phyloP scores from a whole-genome alignment of 2,329 filamentous ascomycete genomes.

The Pseudocercospora musae region DNA sequence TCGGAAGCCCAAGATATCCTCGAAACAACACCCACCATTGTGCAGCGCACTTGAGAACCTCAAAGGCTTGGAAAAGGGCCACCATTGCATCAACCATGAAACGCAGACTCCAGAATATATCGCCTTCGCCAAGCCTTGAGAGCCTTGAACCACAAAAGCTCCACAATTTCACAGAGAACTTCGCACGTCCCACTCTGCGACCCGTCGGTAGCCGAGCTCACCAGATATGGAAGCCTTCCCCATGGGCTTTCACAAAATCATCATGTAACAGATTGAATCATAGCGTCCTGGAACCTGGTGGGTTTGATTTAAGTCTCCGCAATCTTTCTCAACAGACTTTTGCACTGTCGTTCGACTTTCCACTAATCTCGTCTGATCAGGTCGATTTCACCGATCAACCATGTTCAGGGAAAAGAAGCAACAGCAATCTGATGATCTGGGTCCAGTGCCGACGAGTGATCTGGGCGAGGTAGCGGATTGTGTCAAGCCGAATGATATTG shows the following conservation, averaged over 20 bases:
- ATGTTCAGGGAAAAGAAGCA: slow-evolving; percentile 15
- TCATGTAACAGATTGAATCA: neutral
- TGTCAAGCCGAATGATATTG: slow-evolving; percentile 3
- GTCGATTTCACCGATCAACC: neutral
- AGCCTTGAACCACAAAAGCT: neutral
- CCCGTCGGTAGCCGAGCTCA: slow-evolving; percentile 12
- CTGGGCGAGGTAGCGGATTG: slow-evolving; percentile 17
- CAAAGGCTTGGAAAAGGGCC: neutral
- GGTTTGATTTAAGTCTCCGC: neutral
- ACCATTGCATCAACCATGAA: neutral
- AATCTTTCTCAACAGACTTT: neutral
- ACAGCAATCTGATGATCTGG: slow-evolving; percentile 12
- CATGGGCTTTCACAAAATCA: slow-evolving; percentile 6
- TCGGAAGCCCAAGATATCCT: neutral
- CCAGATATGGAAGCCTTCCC: slow-evolving; percentile 6
- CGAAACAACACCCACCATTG: neutral
- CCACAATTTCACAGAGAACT: neutral
- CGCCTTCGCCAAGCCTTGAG: neutral
- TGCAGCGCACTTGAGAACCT: neutral
- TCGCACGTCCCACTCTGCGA: neutral
- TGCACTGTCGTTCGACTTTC: neutral
- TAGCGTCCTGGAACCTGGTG: neutral
- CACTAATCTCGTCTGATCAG: neutral
- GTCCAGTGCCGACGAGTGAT: slow-evolving; percentile 14
- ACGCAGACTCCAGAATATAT: neutral